Evolutionary conservation across 2,329 filamentous ascomycete genomes (phyloP).

Genomic region (Tolypocladium cylindrosporum): DNA sequence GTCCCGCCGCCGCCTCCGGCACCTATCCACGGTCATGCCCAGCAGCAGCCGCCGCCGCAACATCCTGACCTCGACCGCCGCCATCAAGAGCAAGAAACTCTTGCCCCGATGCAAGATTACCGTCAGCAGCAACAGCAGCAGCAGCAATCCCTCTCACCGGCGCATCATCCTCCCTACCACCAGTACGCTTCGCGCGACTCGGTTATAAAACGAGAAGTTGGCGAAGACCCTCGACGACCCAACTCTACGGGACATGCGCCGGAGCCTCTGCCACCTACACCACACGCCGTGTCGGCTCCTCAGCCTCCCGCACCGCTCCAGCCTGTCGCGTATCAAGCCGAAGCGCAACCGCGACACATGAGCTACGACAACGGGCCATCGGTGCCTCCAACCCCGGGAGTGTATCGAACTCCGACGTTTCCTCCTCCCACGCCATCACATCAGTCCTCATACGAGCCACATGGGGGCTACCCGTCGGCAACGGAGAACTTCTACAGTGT

Average conservation of each 20-base stretch:
- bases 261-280: slow-evolving; percentile 20
- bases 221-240: slow-evolving; percentile 41
- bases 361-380: slow-evolving; percentile 38
- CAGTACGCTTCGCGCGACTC: slow-evolving; percentile 38
- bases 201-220: slow-evolving; percentile 46
- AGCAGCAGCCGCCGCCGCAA: slow-evolving; percentile 22
- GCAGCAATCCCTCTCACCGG: slow-evolving; percentile 28
- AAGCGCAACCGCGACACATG: slow-evolving; percentile 41
- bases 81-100: slow-evolving; percentile 46
- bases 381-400: slow-evolving; percentile 33
- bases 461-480: slow-evolving; percentile 17
- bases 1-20: slow-evolving; percentile 12
- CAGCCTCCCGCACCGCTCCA: slow-evolving; percentile 20
- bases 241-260: slow-evolving; percentile 39
- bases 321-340: slow-evolving; percentile 24
- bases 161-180: slow-evolving; percentile 31
- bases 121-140: slow-evolving; percentile 16
- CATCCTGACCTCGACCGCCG: slow-evolving; percentile 40
- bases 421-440: slow-evolving; percentile 31
- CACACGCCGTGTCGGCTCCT: slow-evolving; percentile 20
- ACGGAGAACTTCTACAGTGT: slow-evolving; percentile 29
- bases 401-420: slow-evolving; percentile 30
- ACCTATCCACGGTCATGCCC: slow-evolving; percentile 18
- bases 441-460: slow-evolving; percentile 26
- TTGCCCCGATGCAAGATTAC: slow-evolving; percentile 44